Evolutionary conservation across 208 protist species (phyloP).

Genomic region (Trypanosoma congolense): DNA sequence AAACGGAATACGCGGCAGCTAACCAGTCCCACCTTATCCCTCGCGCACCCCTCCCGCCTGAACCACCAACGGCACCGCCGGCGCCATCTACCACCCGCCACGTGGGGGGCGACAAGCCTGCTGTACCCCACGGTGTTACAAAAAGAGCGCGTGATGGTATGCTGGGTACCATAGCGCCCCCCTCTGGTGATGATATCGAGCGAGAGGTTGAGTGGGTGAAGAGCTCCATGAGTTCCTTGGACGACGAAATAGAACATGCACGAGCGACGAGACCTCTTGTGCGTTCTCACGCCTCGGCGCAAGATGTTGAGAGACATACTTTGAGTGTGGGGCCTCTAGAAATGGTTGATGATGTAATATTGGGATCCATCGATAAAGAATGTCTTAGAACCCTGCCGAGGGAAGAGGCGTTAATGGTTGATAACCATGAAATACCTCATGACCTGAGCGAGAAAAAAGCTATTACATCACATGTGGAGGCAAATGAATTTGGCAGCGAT

Average conservation of each 20-base stretch:
- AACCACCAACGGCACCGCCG: conserved; percentile 16
- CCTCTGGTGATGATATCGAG: not conserved
- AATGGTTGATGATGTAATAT: not conserved
- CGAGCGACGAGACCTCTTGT: conserved; percentile 14
- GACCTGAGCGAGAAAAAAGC: conserved; percentile 6
- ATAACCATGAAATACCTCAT: conserved; percentile 51
- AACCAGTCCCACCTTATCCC: not conserved
- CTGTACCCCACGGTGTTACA: no score
- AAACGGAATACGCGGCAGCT: no score
- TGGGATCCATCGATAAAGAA: conserved; percentile 1
- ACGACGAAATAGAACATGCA: conserved; percentile 23
- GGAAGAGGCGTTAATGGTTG: conserved; percentile 30
- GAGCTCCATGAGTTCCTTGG: conserved; percentile 6
- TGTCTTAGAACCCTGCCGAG: conserved; percentile 18
- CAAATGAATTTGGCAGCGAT: not conserved
- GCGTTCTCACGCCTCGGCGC: conserved; percentile 1
- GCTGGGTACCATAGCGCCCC: conserved; percentile 20
- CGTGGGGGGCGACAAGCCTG: not conserved
- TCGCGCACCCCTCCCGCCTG: not conserved
- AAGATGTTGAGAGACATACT: not conserved
- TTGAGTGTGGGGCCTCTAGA: conserved; percentile 3
- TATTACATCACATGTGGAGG: not conserved
- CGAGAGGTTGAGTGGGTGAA: conserved; percentile 5
- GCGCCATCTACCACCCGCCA: conserved; percentile 9
- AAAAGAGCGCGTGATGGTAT: conserved; percentile 5